A percentile compares a stretch with the other conserved stretches of the same genome.
These are phyloP conservation scores for Euphorbia pulcherrima DNA, from an alignment of 345 rosid genomes.

Conservation along the genomic window DNA sequence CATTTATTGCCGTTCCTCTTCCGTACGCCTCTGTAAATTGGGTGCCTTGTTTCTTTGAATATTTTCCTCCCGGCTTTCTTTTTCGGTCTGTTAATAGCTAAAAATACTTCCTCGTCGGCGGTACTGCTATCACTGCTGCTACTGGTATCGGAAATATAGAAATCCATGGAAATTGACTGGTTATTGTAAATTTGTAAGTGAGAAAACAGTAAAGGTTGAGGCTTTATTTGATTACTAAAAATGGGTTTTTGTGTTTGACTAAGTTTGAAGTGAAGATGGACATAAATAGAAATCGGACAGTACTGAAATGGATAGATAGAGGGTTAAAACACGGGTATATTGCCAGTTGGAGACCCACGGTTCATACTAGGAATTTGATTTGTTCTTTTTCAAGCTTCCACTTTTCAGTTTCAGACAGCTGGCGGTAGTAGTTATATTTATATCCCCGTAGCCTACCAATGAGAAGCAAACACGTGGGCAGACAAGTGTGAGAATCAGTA, in stretches of 20 bases:
- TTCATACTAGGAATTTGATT: not conserved
- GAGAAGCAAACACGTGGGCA: too few relatives aligned
- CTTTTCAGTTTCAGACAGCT: not conserved
- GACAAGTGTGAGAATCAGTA: too few relatives aligned
- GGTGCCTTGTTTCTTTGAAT: conserved; percentile 72
- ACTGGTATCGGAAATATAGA: conserved; percentile 20
- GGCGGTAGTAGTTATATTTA: too few relatives aligned
- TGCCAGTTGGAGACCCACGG: conserved; percentile 13
- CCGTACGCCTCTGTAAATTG: conserved; percentile 61
- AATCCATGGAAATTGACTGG: not conserved
- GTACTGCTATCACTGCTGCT: too few relatives aligned
- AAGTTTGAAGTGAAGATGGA: not conserved
- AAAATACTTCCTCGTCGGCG: conserved; percentile 15
- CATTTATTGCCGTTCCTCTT: conserved; percentile 54
- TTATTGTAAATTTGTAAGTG: too few relatives aligned
- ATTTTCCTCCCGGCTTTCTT: conserved; percentile 38
- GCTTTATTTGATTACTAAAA: not conserved
- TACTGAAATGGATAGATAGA: not conserved
- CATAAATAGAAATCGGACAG: not conserved
- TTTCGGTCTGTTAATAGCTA: conserved; percentile 22
- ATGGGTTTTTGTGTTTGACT: not conserved
- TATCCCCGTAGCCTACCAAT: too few relatives aligned
- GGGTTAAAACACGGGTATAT: not conserved
- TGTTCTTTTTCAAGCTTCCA: too few relatives aligned
- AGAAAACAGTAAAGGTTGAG: too few relatives aligned